A percentile compares a stretch with the other conserved stretches of the same genome.
phyloP scores from a whole-genome alignment of 208 protist genomes.

The Crithidia brevicula region DNA sequence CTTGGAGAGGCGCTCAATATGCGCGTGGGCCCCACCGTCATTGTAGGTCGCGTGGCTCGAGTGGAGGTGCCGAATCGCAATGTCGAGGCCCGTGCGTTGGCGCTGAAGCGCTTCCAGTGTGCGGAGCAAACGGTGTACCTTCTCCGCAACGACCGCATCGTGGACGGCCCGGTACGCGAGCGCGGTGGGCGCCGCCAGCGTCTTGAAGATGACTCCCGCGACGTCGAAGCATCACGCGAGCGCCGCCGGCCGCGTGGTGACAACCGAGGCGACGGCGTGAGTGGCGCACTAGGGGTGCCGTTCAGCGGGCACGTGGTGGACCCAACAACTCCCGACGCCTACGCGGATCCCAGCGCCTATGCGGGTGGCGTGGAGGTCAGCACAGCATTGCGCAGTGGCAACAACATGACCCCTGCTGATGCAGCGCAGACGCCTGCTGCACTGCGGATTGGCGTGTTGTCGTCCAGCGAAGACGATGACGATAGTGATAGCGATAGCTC shows the following conservation, averaged over 20 bases:
- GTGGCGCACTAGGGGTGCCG: background rate
- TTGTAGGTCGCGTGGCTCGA: conserved; percentile 83
- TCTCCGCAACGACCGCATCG: conserved; percentile 91
- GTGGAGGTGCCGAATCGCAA: conserved; percentile 84
- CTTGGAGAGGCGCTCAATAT: conserved; percentile 85
- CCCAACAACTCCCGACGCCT: conserved; percentile 13
- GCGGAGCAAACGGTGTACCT: conserved; percentile 68
- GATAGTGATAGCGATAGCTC: conserved; percentile 36
- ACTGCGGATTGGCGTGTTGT: conserved; percentile 61
- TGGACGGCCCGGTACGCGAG: conserved; percentile 60
- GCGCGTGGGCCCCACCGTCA: conserved; percentile 80
- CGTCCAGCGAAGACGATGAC: conserved; percentile 65
- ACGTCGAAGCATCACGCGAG: background rate
- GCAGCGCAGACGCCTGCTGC: conserved; percentile 13
- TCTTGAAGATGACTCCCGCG: background rate
- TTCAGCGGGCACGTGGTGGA: background rate
- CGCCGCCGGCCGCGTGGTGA: conserved; percentile 10
- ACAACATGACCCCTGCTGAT: background rate
- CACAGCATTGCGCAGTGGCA: background rate
- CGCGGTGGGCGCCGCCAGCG: conserved; percentile 20
- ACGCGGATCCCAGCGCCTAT: conserved; percentile 23
- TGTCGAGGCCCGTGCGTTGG: conserved; percentile 82
- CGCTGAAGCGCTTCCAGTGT: conserved; percentile 80
- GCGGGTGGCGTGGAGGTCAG: background rate
- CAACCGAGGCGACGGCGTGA: background rate